Evolutionary conservation across 2,329 filamentous ascomycete species (phyloP).

Genomic region (Penicillium sp.): DNA sequence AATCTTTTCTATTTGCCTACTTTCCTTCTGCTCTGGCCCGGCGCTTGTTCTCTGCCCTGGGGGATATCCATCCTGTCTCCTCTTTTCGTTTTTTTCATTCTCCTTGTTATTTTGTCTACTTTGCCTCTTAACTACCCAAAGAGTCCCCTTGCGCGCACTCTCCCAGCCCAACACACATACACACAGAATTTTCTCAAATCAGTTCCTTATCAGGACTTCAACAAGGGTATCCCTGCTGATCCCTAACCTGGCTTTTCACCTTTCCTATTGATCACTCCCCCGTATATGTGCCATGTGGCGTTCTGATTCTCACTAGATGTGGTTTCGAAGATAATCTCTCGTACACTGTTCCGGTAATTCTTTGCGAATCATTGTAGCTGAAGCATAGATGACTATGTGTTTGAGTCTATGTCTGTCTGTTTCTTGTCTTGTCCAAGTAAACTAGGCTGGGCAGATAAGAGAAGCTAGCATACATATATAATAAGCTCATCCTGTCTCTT

Average conservation of each 20-base stretch:
- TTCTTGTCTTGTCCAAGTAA: background rate
- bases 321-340: conserved; percentile 16
- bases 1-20: conserved; percentile 6
- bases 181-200: conserved; percentile 28
- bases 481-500: background rate
- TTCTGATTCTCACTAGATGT: conserved; percentile 24
- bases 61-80: conserved; percentile 8
- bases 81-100: conserved; percentile 25
- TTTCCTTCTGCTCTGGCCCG: conserved; percentile 10
- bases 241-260: conserved; percentile 20
- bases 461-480: background rate
- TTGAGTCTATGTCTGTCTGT: background rate
- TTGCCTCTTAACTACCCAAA: conserved; percentile 29
- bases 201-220: conserved; percentile 29
- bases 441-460: background rate
- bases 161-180: conserved; percentile 24
- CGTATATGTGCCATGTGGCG: conserved; percentile 23
- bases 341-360: conserved; percentile 3
- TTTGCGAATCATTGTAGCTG: background rate
- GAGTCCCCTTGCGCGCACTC: conserved; percentile 30
- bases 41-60: conserved; percentile 12
- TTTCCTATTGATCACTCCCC: conserved; percentile 7
- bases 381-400: background rate
- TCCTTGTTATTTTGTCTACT: conserved; percentile 31
- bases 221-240: conserved; percentile 24